These are phyloP conservation scores for Dothideomycetes sp. DNA, from an alignment of 2,329 filamentous ascomycete genomes.

Conservation along the genomic window DNA sequence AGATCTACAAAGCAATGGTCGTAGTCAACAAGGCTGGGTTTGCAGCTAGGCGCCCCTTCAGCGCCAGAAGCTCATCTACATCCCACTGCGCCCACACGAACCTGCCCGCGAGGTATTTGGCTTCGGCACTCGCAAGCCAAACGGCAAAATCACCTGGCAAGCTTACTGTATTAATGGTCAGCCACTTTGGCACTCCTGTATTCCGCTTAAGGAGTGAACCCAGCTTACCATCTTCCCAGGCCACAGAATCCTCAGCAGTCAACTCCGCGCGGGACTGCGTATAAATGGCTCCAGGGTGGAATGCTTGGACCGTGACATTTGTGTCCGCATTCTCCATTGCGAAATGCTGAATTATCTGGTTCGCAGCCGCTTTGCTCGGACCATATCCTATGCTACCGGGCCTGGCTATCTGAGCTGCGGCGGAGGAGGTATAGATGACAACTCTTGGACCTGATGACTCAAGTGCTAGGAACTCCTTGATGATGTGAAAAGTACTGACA, in stretches of 20 bases:
- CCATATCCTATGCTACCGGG: background rate
- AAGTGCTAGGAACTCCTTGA: background rate
- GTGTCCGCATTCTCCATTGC: background rate
- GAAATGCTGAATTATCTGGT: background rate
- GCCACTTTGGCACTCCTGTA: too few species aligned
- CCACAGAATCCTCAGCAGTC: background rate
- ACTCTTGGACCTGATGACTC: background rate
- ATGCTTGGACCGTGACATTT: background rate
- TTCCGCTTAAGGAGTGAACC: too few species aligned
- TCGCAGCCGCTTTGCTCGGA: background rate
- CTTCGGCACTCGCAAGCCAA: conserved; percentile 22
- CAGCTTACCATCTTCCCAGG: background rate
- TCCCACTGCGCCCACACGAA: conserved; percentile 21
- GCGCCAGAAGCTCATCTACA: conserved; percentile 14
- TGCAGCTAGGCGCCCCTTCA: background rate
- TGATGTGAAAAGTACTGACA: background rate
- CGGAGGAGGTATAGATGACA: background rate
- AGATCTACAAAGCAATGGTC: background rate
- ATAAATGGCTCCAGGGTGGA: background rate
- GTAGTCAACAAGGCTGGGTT: conserved; percentile 11
- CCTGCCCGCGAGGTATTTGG: conserved; percentile 12
- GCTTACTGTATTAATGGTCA: too few species aligned
- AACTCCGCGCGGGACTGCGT: background rate
- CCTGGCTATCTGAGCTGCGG: conserved; percentile 1
- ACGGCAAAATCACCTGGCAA: conserved; percentile 21